Evolutionary conservation across 2,329 filamentous ascomycete species (phyloP).

Genomic region (Trichoderma oligosporum): DNA sequence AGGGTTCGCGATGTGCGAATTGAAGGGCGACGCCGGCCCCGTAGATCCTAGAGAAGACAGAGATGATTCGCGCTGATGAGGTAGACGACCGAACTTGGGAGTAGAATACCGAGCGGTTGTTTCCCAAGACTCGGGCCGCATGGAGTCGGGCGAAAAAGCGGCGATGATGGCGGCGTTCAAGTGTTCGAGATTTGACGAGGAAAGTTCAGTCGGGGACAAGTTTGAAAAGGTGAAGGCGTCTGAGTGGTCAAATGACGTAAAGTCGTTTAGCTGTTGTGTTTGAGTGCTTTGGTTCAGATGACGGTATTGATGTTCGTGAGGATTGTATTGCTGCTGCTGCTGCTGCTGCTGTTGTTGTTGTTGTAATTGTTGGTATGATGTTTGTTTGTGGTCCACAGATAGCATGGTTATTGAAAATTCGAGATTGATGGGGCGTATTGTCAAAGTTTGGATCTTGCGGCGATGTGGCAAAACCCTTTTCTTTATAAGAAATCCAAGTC

Average conservation of each 20-base stretch:
- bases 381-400: slow-evolving; percentile 29
- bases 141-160: slow-evolving; percentile 29
- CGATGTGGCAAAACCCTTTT: slow-evolving; percentile 21
- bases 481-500: slow-evolving; percentile 19
- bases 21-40: slow-evolving; percentile 58
- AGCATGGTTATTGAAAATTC: slow-evolving; percentile 28
- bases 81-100: slow-evolving; percentile 37
- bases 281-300: not conserved
- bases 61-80: slow-evolving; percentile 59
- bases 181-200: slow-evolving; percentile 23
- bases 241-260: slow-evolving; percentile 21
- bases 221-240: slow-evolving; percentile 10
- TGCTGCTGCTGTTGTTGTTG: slow-evolving; percentile 31
- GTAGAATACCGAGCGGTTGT: slow-evolving; percentile 35
- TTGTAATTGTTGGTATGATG: slow-evolving; percentile 6
- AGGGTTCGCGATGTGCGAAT: slow-evolving; percentile 52
- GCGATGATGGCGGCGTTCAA: slow-evolving; percentile 26
- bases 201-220: slow-evolving; percentile 22
- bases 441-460: slow-evolving; percentile 10
- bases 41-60: slow-evolving; percentile 58
- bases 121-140: slow-evolving; percentile 44
- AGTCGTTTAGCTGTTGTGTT: slow-evolving; percentile 23
- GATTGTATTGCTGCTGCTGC: slow-evolving; percentile 19
- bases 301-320: slow-evolving; percentile 22
- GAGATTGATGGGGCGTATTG: slow-evolving; percentile 23